phyloP scores from a whole-genome alignment of 148 eudicot genomes.

The Mesembryanthemum crystallinum region DNA sequence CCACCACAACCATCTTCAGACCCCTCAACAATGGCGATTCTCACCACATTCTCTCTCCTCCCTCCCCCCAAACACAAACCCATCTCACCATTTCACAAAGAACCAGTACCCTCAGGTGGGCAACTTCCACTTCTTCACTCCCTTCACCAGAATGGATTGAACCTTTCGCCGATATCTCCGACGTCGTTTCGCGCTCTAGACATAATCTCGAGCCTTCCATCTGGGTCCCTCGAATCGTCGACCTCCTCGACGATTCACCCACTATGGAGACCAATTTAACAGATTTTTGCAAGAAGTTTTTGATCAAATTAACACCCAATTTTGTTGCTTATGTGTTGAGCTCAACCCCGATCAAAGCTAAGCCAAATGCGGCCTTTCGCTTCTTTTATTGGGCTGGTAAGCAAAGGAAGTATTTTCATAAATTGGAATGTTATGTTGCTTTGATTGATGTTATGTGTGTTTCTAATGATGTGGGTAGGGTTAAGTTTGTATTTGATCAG shows the following conservation, averaged over 20 bases:
- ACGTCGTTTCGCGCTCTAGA: constrained; percentile 46
- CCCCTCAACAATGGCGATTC: constrained; percentile 32
- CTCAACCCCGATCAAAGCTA: constrained; percentile 36
- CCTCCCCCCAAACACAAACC: constrained; percentile 12
- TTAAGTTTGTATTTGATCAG: constrained; percentile 49
- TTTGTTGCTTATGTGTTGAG: constrained; percentile 59
- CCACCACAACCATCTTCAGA: constrained; percentile 13
- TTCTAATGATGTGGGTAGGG: constrained; percentile 48
- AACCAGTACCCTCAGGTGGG: constrained; percentile 19
- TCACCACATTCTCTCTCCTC: constrained; percentile 18
- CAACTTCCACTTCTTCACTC: constrained; percentile 35
- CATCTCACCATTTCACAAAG: constrained; percentile 10
- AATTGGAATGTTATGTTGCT: constrained; percentile 63
- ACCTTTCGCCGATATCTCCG: constrained; percentile 70
- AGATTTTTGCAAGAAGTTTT: constrained; percentile 48
- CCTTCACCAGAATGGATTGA: constrained; percentile 95
- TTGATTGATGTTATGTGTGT: constrained; percentile 56
- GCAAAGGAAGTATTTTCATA: constrained; percentile 66
- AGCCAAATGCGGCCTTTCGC: constrained; percentile 51
- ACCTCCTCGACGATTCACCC: constrained; percentile 50
- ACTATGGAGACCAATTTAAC: constrained; percentile 54
- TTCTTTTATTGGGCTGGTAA: constrained; percentile 86
- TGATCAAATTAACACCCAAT: constrained; percentile 74
- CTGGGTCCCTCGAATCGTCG: constrained; percentile 67
- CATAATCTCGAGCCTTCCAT: constrained; percentile 55